Evolutionary conservation across 306 rosid genomes (phyloP), one percentile per base, ranked within the genome.

Genomic region (Trifolium pratense): DNA sequence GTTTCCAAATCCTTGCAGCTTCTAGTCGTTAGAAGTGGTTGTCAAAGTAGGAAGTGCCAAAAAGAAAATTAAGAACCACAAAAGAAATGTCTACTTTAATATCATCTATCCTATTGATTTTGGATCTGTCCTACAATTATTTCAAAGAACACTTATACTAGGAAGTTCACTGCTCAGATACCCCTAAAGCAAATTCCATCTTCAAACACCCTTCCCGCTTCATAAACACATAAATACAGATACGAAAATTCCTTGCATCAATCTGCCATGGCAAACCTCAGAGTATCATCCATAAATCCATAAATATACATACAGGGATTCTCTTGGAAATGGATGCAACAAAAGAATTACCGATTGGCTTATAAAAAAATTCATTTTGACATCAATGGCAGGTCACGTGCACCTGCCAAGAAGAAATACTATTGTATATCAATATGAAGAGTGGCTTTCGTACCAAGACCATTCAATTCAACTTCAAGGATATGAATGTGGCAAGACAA

Each of bases 221-320:
- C 75, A 65, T 46, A 48, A 48, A 39, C 29, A 45, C 75, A 49
- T 73, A 73, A 70, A 58, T 75, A 81, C 75, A 78, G 40, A 75
- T 66, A 69, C 21, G 52, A 61, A 81, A 11, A 13, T 56, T 70
- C 78, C 82, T 73, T 80, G 29, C 71, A 46, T 74, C 75, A 74
- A 75, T 86, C 81, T 73, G 78, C 82, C 66, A 73, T 45, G 32
- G 45, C 68, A 75, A 71, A 78, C 73, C 71, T 25, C 65, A 31
- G 78, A 29, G 62, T 23, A 66, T 49, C 68, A 81, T 74, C 84
- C 83, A 63, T 61, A 61, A 85, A 81, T 74, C 84, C 83, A 63
- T 61, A 61, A 85, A 91, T 89, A 68, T 91, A 93, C 91, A 91
- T 52, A 68, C 70, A 76, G 39, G 81, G 65, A 68, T 55, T 70